Base-by-base conservation (phyloP, 148 eudicot genomes). In the Heliamphora exappendiculata region DNA sequence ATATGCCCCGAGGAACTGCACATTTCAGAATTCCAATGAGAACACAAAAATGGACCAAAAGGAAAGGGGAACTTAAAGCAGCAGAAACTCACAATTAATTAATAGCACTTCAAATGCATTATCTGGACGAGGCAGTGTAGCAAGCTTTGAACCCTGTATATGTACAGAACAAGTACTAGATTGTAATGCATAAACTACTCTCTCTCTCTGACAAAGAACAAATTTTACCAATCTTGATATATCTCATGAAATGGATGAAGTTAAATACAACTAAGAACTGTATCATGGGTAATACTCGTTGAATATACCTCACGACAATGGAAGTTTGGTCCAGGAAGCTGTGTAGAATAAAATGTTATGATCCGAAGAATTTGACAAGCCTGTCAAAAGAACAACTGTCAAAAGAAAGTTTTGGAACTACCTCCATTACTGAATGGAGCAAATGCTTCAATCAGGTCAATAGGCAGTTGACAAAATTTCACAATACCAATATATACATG, bases 311-410 rank as follows among this genome's bases (percentile, higher is more conserved):
- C 96, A 14, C 98, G 97, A 51, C 98, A 95, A 42, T 95, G 98
- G 80, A 92, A 92, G 78, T 91, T 92, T 67, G 98, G 98, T 70
- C 98, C 98, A 75, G 98, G 98, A 71, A 95, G 96, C 75, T 88
- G 89, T 26, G 97, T 92, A 70, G 98, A 88, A 80, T 94, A 92
- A 84, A 94, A 92, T 73, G 90, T 85, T 50, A 95, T 82, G 74
- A 95, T 86, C 80, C 98, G 88, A 77, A 95, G 97, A 53, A 88
- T 13, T 68, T 95, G 98, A 76, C 91, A 91, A 54, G 87, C 93
- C 98, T 95, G 90, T 60, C 13, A 9, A 55, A 33, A 73, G 57
- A 34, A 49, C 70, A 55, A 62, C 7, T 63, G 57, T 78, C 65
- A 62, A 68, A n/a, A 26, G 34, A 47, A 55, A 20, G 41, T 29